Percentiles rank a stretch among this genome's conserved stretches.
Evolutionary conservation across 2,329 filamentous ascomycete species (phyloP).

Genomic region (Pseudofabraea citricarpa): DNA sequence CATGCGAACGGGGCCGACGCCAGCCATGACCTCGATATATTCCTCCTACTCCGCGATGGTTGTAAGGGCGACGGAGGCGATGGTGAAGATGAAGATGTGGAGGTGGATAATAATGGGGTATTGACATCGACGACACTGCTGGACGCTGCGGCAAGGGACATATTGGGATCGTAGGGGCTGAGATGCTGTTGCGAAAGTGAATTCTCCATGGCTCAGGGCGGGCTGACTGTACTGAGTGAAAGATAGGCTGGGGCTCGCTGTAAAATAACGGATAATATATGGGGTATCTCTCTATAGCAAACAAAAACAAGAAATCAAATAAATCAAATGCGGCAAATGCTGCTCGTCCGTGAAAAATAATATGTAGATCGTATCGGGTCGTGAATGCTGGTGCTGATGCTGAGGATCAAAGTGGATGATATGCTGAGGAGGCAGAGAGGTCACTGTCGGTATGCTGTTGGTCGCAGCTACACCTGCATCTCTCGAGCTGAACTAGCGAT

Average conservation of each 20-base stretch:
- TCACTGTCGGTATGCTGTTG: not conserved
- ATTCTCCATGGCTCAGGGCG: not conserved
- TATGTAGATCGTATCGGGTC: no score
- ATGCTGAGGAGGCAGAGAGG: not conserved
- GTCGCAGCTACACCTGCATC: not conserved
- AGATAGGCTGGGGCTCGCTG: not conserved
- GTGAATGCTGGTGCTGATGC: not conserved
- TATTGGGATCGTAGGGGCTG: not conserved
- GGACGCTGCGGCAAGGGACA: not conserved
- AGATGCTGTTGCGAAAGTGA: not conserved
- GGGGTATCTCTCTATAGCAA: not conserved
- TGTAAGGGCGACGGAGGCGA: not conserved
- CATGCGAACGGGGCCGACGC: constrained; percentile 1
- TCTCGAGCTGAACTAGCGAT: no score
- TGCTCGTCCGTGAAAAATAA: no score
- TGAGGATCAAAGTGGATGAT: not conserved
- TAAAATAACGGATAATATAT: no score
- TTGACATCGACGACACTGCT: not conserved
- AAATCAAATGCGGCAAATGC: not conserved
- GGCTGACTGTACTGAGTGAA: not conserved
- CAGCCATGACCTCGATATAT: not conserved
- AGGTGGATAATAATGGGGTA: not conserved
- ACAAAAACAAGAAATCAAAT: not conserved
- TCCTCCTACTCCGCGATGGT: not conserved
- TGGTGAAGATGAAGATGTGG: not conserved